Evolutionary conservation across 768 basidiomycete genomes (phyloP).

Genomic region (Rhodotorula toruloides): DNA sequence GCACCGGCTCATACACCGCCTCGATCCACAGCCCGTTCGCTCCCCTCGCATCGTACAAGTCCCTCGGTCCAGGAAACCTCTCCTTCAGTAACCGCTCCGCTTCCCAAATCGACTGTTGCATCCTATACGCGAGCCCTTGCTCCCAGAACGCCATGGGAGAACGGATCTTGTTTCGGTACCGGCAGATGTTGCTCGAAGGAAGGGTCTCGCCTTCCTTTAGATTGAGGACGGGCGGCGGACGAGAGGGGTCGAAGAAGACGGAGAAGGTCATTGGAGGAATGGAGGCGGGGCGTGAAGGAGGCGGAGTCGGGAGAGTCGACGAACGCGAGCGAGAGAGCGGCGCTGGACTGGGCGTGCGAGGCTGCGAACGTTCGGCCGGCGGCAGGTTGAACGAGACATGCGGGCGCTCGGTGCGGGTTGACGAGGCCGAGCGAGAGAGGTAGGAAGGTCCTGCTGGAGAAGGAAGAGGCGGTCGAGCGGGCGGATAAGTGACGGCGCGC

Average conservation of each 20-base stretch:
- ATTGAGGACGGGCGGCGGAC: neutral
- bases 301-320: neutral
- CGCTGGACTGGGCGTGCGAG: neutral
- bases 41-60: neutral
- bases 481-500: neutral
- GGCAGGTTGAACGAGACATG: neutral
- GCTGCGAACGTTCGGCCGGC: too few species aligned
- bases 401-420: too few species aligned
- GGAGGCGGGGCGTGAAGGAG: neutral
- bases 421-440: neutral
- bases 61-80: too few species aligned
- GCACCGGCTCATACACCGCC: too few species aligned
- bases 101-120: neutral
- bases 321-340: neutral
- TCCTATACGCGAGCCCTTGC: neutral
- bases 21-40: too few species aligned
- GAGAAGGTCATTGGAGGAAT: neutral
- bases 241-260: neutral
- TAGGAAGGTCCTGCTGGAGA: too few species aligned
- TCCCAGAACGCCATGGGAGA: neutral
- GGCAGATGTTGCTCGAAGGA: neutral
- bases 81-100: neutral
- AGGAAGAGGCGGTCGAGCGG: neutral
- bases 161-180: neutral
- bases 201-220: accelerated